phyloP scores from a whole-genome alignment of 2,329 filamentous ascomycete species.

The Neofusicoccum sp. region DNA sequence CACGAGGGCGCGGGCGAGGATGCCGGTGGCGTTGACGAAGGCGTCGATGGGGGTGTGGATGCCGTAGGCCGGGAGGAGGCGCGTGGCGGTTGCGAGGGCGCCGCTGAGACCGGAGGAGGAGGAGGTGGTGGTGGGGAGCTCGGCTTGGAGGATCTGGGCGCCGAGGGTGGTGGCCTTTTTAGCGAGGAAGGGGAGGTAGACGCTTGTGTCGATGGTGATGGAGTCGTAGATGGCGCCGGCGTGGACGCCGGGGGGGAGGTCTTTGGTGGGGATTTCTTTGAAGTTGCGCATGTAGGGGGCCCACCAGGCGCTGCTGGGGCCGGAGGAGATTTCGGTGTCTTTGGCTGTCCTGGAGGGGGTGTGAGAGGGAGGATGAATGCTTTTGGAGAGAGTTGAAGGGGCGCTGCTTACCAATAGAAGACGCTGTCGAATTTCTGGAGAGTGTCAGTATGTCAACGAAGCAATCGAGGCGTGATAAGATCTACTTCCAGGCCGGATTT shows the following conservation, averaged over 20 bases:
- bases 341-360: conserved; percentile 25
- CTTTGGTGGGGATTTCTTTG: conserved; percentile 22
- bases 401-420: conserved; percentile 7
- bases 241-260: conserved; percentile 23
- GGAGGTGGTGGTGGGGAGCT: conserved; percentile 25
- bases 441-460: not conserved
- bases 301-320: conserved; percentile 37
- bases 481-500: conserved; percentile 25
- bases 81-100: conserved; percentile 24
- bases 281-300: conserved; percentile 36
- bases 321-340: conserved; percentile 20
- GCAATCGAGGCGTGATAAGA: too few relatives aligned
- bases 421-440: conserved; percentile 18
- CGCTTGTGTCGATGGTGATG: conserved; percentile 38
- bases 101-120: conserved; percentile 25
- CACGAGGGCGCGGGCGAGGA: conserved; percentile 40
- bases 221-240: conserved; percentile 33
- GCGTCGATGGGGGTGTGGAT: conserved; percentile 18
- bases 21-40: conserved; percentile 46
- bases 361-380: not conserved
- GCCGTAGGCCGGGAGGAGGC: not conserved
- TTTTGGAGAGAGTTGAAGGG: not conserved
- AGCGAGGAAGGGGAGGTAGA: conserved; percentile 39
- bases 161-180: conserved; percentile 27
- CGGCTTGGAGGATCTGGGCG: conserved; percentile 28